phyloP scores from a whole-genome alignment of 225 moss, liverwort and hornwort species.

The Lunularia cruciata region DNA sequence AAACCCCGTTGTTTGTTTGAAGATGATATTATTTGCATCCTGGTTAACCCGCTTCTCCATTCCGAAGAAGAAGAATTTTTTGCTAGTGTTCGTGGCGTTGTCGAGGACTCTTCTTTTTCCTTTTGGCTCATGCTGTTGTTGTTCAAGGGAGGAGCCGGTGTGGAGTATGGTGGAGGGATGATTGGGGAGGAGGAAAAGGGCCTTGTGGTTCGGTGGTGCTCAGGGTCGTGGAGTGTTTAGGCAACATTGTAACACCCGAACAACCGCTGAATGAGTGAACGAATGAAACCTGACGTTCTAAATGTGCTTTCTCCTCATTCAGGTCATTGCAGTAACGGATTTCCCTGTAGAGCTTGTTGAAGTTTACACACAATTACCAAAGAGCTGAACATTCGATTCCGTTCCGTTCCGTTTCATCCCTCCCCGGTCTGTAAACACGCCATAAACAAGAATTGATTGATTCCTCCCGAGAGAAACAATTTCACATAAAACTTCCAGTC shows the following conservation, averaged over 20 bases:
- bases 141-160: too few species aligned
- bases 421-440: background rate
- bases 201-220: conserved; percentile 13
- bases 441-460: too few species aligned
- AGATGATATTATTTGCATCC: background rate
- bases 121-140: too few species aligned
- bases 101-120: background rate
- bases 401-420: too few species aligned
- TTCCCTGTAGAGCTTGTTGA: conserved; percentile 13
- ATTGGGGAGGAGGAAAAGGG: conserved; percentile 6
- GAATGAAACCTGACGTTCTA: too few species aligned
- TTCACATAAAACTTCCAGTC: background rate
- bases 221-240: too few species aligned
- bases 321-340: conserved; percentile 9
- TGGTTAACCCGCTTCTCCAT: background rate
- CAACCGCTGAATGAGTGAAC: too few species aligned
- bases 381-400: too few species aligned
- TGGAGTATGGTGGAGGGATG: background rate
- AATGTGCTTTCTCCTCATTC: conserved; percentile 3
- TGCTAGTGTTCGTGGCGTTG: background rate
- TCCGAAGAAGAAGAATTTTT: background rate
- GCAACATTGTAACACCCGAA: too few species aligned
- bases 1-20: background rate
- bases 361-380: background rate
- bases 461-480: conserved; percentile 11